Evolutionary conservation across 768 basidiomycete genomes (phyloP).

Genomic region (Termitomyces sp.): DNA sequence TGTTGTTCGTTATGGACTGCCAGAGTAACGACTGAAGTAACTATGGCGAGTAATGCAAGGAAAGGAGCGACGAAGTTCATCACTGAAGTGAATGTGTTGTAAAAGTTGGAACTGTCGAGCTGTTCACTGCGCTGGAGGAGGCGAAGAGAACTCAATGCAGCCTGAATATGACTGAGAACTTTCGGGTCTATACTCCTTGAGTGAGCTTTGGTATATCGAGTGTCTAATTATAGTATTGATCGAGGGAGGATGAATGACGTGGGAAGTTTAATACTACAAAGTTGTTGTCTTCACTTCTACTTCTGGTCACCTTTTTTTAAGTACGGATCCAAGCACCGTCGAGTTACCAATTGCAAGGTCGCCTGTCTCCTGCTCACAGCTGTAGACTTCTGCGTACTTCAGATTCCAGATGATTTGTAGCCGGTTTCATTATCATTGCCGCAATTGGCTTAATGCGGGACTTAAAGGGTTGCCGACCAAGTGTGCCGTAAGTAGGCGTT

Average conservation of each 20-base stretch:
- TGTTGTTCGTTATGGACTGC: slow-evolving; percentile 26
- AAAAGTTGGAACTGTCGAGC: not conserved
- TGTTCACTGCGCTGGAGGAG: not conserved
- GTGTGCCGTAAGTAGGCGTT: not conserved
- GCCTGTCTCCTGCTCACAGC: not conserved
- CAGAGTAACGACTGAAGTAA: slow-evolving; percentile 14
- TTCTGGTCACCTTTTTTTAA: not conserved
- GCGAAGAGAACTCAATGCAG: not conserved
- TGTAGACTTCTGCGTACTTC: not conserved
- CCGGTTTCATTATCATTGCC: not conserved
- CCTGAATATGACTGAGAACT: not conserved
- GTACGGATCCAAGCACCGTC: not conserved
- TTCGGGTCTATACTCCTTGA: not conserved
- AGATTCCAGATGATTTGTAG: not conserved
- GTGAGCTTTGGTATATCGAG: not conserved
- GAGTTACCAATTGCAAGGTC: not conserved
- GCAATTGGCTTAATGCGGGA: not conserved
- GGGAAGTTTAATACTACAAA: not conserved
- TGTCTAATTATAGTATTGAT: not conserved
- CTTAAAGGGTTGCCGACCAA: not conserved
- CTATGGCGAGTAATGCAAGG: slow-evolving; percentile 14
- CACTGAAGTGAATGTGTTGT: not conserved
- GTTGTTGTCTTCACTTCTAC: not conserved
- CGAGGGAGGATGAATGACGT: not conserved
- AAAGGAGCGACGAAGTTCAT: slow-evolving; percentile 13